These are phyloP conservation scores for Emmonsia crescens DNA, from an alignment of 2,329 filamentous ascomycete genomes.

Conservation along the genomic window DNA sequence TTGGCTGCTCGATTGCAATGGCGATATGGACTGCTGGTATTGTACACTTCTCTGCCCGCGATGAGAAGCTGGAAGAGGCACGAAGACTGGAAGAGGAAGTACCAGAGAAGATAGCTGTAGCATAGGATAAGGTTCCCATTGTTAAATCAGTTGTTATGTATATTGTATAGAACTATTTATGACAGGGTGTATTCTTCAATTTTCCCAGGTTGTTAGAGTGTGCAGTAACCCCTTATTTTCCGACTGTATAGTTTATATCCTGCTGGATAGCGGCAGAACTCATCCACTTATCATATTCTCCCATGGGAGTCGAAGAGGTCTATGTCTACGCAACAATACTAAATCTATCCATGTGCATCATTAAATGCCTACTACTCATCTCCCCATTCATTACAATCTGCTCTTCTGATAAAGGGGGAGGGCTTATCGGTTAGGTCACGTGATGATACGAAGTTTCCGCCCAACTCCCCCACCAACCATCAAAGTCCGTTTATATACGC, in stretches of 20 bases:
- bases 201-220: too few relatives aligned
- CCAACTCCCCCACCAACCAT: background rate
- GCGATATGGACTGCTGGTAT: conserved; percentile 43
- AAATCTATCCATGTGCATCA: too few relatives aligned
- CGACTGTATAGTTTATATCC: too few relatives aligned
- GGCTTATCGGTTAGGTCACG: background rate
- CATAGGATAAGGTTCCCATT: background rate
- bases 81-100: background rate
- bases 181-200: background rate
- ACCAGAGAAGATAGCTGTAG: background rate
- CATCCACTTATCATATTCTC: too few relatives aligned
- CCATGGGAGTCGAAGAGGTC: too few relatives aligned
- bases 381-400: too few relatives aligned
- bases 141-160: background rate
- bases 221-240: too few relatives aligned
- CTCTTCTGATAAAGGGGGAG: too few relatives aligned
- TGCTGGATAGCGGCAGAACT: too few relatives aligned
- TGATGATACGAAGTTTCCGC: background rate
- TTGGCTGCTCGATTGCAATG: conserved; percentile 50
- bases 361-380: too few relatives aligned
- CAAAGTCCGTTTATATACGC: background rate
- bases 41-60: conserved; percentile 8
- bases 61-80: conserved; percentile 7
- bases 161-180: background rate
- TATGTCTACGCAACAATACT: too few relatives aligned